Percentiles rank a stretch among this genome's conserved stretches.
Evolutionary conservation across 306 rosid genomes (phyloP).

Genomic region (Sindora glabra): DNA sequence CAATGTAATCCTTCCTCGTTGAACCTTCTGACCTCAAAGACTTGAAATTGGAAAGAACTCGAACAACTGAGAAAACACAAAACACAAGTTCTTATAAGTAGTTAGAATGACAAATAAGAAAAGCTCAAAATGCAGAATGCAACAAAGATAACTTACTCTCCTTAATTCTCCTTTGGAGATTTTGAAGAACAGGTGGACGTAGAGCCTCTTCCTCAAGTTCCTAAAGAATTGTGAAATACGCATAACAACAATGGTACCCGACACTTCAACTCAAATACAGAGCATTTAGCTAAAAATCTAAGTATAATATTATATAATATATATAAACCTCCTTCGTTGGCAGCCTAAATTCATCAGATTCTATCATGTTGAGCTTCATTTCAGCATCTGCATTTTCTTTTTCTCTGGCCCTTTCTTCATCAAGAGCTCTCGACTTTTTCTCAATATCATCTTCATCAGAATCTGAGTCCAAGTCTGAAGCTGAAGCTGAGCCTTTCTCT

Average conservation of each 20-base stretch:
- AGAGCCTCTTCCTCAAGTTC: slow-evolving; percentile 70
- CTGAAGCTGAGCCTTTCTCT: slow-evolving; percentile 37
- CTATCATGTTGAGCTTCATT: slow-evolving; percentile 60
- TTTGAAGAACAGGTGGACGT: slow-evolving; percentile 73
- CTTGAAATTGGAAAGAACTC: slow-evolving; percentile 87
- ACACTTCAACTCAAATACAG: not conserved
- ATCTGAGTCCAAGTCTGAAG: slow-evolving; percentile 23
- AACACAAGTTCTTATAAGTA: not conserved
- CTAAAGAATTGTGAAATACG: slow-evolving; percentile 25
- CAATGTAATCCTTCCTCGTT: slow-evolving; percentile 63
- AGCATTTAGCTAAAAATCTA: not conserved
- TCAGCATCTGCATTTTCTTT: slow-evolving; percentile 56
- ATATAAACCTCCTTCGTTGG: slow-evolving; percentile 59
- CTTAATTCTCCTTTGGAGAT: slow-evolving; percentile 71
- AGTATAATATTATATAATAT: not conserved
- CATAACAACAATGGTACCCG: not conserved
- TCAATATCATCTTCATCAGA: slow-evolving; percentile 51
- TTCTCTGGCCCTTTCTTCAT: slow-evolving; percentile 36
- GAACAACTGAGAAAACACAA: slow-evolving; percentile 44
- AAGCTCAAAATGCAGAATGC: not conserved
- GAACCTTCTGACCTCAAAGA: slow-evolving; percentile 59
- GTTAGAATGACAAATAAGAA: not conserved
- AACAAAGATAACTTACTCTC: slow-evolving; percentile 46
- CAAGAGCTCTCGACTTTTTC: slow-evolving; percentile 50
- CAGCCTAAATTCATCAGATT: slow-evolving; percentile 84